These are phyloP conservation scores for Sparassis latifolia DNA, from an alignment of 1,284 basidiomycete species.

Conservation along the genomic window DNA sequence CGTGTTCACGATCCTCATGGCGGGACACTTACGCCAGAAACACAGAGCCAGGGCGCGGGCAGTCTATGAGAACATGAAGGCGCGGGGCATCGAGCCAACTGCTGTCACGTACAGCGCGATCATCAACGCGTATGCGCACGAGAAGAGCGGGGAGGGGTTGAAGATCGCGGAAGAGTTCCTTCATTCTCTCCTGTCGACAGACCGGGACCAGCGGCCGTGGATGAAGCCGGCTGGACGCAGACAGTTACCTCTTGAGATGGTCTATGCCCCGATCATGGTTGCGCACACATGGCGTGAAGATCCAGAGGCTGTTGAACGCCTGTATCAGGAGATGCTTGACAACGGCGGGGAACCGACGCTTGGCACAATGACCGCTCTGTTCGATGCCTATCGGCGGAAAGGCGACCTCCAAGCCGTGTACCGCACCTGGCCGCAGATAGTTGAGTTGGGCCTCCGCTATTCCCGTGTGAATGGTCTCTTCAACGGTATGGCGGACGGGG, in stretches of 20 bases:
- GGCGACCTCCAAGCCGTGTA: conserved; percentile 52
- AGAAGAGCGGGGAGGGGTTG: conserved; percentile 42
- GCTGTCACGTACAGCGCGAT: conserved; percentile 72
- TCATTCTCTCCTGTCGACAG: conserved; percentile 31
- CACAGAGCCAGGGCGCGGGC: conserved; percentile 54
- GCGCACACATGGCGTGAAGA: conserved; percentile 44
- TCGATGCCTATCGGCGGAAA: conserved; percentile 71
- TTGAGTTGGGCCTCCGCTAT: conserved; percentile 43
- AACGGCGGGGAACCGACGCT: conserved; percentile 53
- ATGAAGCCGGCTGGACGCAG: conserved; percentile 31
- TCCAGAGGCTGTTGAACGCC: conserved; percentile 49
- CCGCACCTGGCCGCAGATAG: conserved; percentile 68
- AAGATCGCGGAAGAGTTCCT: conserved; percentile 59
- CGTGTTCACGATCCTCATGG: conserved; percentile 82
- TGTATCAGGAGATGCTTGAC: conserved; percentile 52
- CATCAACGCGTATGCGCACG: conserved; percentile 53
- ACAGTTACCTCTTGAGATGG: conserved; percentile 38
- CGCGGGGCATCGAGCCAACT: conserved; percentile 61
- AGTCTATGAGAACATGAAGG: conserved; percentile 72
- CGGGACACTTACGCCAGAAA: conserved; percentile 63
- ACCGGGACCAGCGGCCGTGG: conserved; percentile 32
- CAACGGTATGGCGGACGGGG: conserved; percentile 11
- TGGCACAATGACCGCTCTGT: conserved; percentile 56
- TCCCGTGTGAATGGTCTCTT: conserved; percentile 31
- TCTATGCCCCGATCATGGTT: conserved; percentile 64